phyloP scores from a whole-genome alignment of 2,329 filamentous ascomycete genomes.

The Parastagonospora nodorum region DNA sequence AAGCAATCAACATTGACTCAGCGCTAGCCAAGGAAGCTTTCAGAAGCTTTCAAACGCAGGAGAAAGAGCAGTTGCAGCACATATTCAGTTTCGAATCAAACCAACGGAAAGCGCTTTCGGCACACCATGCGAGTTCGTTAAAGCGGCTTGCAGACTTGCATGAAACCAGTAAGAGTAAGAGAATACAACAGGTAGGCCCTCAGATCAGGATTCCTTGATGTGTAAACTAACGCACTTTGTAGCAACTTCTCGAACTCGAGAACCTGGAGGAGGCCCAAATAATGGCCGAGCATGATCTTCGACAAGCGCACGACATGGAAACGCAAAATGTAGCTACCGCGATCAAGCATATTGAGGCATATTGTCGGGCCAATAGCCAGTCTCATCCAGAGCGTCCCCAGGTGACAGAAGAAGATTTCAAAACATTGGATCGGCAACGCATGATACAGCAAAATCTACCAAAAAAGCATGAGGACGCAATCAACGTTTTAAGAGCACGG shows the following conservation, averaged over 20 bases:
- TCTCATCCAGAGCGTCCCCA: slow-evolving; percentile 31
- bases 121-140: slow-evolving; percentile 29
- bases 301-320: slow-evolving; percentile 48
- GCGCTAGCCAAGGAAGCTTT: slow-evolving; percentile 35
- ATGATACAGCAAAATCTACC: slow-evolving; percentile 47
- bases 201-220: not conserved
- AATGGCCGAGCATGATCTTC: slow-evolving; percentile 49
- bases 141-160: slow-evolving; percentile 26
- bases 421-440: slow-evolving; percentile 50
- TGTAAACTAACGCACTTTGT: slow-evolving; percentile 22
- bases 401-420: slow-evolving; percentile 52
- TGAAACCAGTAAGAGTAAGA: slow-evolving; percentile 24
- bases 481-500: slow-evolving; percentile 53
- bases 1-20: slow-evolving; percentile 23
- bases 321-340: slow-evolving; percentile 51
- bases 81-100: slow-evolving; percentile 39
- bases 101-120: slow-evolving; percentile 37
- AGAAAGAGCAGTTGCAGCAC: slow-evolving; percentile 37
- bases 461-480: slow-evolving; percentile 50
- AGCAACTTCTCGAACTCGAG: slow-evolving; percentile 48
- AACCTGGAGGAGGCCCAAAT: slow-evolving; percentile 53
- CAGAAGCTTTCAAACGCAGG: slow-evolving; percentile 28
- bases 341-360: slow-evolving; percentile 55
- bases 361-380: slow-evolving; percentile 47
- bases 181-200: slow-evolving; percentile 34